Percentiles rank a stretch among this genome's conserved stretches.
Conservation (phyloP, 768 basidiomycete genomes). For the Asterophora parasitica region DNA sequence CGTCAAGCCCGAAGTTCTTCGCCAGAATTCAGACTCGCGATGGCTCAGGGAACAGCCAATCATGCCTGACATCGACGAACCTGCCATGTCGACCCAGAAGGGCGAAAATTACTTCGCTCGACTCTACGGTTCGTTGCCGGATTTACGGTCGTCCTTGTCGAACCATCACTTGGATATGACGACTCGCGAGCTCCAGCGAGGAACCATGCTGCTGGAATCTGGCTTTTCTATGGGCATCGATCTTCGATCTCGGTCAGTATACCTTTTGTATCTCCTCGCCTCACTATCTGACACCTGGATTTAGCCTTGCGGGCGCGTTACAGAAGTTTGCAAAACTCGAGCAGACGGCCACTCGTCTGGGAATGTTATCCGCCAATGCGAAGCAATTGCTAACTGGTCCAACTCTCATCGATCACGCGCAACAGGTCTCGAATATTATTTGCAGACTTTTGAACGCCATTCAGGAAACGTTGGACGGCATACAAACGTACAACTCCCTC, state of each 20-base stretch:
- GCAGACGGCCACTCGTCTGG: slow-evolving; percentile 22
- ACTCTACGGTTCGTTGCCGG: slow-evolving; percentile 59
- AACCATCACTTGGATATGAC: slow-evolving; percentile 78
- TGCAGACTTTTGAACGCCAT: slow-evolving; percentile 30
- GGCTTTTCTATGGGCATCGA: slow-evolving; percentile 64
- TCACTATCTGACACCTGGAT: slow-evolving; percentile 5
- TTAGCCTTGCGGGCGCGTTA: slow-evolving; percentile 27
- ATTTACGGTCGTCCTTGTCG: slow-evolving; percentile 54
- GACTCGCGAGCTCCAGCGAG: slow-evolving; percentile 84
- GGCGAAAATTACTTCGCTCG: slow-evolving; percentile 62
- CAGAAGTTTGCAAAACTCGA: slow-evolving; percentile 21
- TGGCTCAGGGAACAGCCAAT: slow-evolving; percentile 67
- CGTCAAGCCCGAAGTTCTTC: slow-evolving; percentile 65
- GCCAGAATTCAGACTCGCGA: slow-evolving; percentile 44
- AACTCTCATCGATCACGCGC: slow-evolving; percentile 13
- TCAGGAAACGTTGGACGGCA: slow-evolving; percentile 32
- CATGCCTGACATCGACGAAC: slow-evolving; percentile 21
- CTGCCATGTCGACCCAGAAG: slow-evolving; percentile 29
- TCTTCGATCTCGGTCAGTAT: slow-evolving; percentile 57
- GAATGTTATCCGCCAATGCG: slow-evolving; percentile 16
- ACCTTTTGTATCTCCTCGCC: neutral
- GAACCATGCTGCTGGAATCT: slow-evolving; percentile 74
- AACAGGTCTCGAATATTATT: slow-evolving; percentile 22
- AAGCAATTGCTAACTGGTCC: slow-evolving; percentile 9
- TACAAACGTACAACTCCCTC: slow-evolving; percentile 28